Evolutionary conservation across 495 filamentous ascomycete genomes (phyloP).

Genomic region (Penicillium pulvis): DNA sequence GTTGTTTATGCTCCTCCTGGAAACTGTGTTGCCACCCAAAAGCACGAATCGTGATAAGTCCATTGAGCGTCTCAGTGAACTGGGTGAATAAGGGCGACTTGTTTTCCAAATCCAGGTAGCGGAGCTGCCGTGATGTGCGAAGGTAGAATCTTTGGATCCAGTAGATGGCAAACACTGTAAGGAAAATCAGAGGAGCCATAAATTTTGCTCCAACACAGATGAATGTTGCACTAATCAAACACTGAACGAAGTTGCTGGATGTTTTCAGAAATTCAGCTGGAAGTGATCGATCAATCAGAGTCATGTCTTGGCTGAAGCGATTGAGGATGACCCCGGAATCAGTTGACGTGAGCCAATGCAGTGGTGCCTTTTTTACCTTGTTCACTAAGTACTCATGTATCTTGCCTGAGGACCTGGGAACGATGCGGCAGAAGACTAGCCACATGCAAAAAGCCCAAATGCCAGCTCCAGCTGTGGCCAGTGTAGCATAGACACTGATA

Average conservation of each 20-base stretch:
- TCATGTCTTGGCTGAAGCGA: conserved; percentile 15
- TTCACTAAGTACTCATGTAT: not conserved
- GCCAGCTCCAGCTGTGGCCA: not conserved
- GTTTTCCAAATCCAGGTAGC: conserved; percentile 56
- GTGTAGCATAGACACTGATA: not conserved
- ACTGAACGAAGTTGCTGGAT: not conserved
- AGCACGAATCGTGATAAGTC: conserved; percentile 49
- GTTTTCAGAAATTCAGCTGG: not conserved
- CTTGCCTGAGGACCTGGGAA: not conserved
- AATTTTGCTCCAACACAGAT: not conserved
- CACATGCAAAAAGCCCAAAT: not conserved
- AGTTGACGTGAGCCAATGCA: not conserved
- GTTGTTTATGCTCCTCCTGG: conserved; percentile 18
- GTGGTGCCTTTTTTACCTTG: not conserved
- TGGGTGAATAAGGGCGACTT: conserved; percentile 52
- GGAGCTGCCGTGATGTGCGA: conserved; percentile 59
- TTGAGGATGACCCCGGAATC: not conserved
- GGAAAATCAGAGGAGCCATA: not conserved
- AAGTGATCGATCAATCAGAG: conserved; percentile 6
- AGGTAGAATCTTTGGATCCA: conserved; percentile 46
- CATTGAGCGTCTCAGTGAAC: conserved; percentile 47
- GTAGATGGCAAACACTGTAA: conserved; percentile 26
- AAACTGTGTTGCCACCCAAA: conserved; percentile 42
- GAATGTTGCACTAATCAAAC: not conserved
- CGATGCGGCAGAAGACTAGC: not conserved